Evolutionary conservation across 2,329 filamentous ascomycete genomes (phyloP).

Genomic region (Xylariaceae sp.): DNA sequence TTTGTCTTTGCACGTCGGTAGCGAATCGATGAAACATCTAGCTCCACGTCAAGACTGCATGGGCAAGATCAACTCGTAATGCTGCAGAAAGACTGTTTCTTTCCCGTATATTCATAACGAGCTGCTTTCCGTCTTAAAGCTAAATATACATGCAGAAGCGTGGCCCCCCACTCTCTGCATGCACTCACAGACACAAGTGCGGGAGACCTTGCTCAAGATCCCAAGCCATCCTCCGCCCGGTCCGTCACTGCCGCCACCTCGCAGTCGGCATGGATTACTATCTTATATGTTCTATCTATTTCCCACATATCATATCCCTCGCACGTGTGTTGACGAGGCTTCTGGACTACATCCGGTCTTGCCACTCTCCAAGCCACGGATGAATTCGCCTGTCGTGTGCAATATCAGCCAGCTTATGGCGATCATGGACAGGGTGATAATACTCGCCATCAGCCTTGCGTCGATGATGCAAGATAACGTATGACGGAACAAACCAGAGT

Average conservation of each 20-base stretch:
- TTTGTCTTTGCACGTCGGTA: too few species aligned
- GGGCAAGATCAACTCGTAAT: too few species aligned
- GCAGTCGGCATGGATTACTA: constrained; percentile 16
- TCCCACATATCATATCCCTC: constrained; percentile 8
- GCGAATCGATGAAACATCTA: too few species aligned
- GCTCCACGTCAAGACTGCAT: too few species aligned
- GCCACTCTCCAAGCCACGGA: constrained; percentile 25
- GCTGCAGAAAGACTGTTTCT: too few species aligned
- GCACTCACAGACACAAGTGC: constrained; percentile 3
- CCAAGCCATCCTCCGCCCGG: constrained; percentile 16
- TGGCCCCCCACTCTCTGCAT: constrained; percentile 10
- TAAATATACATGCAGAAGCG: constrained; percentile 9
- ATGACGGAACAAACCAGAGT: neutral
- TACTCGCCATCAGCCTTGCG: constrained; percentile 12
- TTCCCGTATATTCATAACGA: too few species aligned
- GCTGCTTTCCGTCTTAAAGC: too few species aligned
- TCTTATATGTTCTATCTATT: constrained; percentile 18
- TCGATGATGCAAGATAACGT: constrained; percentile 4
- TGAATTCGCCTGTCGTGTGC: constrained; percentile 21
- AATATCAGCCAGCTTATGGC: constrained; percentile 5
- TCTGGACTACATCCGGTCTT: neutral
- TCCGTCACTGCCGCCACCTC: constrained; percentile 19
- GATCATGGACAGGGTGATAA: constrained; percentile 17
- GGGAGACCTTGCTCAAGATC: constrained; percentile 8
- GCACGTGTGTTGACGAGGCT: constrained; percentile 7